These are phyloP conservation scores for Colletotrichum spinosum DNA, from an alignment of 2,329 filamentous ascomycete genomes.

Conservation along the genomic window DNA sequence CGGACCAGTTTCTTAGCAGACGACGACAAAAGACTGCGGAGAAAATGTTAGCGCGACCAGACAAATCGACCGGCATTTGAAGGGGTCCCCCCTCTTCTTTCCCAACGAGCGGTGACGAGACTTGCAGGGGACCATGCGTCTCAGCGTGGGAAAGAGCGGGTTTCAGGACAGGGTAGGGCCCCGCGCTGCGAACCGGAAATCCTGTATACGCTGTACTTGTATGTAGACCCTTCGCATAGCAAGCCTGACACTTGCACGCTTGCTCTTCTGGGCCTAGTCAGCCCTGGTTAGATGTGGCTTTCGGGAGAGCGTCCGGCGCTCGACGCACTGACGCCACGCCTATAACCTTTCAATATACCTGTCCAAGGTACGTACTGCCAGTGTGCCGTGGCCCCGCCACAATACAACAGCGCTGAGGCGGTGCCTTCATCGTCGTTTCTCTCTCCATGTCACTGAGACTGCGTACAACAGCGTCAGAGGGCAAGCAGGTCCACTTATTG, in stretches of 20 bases:
- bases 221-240: background rate
- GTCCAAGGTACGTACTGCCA: background rate
- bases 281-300: background rate
- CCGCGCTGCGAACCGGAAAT: conserved; percentile 5
- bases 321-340: background rate
- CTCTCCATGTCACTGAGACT: no score
- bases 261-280: background rate
- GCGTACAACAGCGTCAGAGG: no score
- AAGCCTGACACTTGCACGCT: background rate
- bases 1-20: conserved; percentile 3
- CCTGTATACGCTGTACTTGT: background rate
- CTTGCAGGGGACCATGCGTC: conserved; percentile 36
- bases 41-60: conserved; percentile 22
- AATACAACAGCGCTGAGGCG: conserved; percentile 27
- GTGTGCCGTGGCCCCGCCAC: conserved; percentile 10
- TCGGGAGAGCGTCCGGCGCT: conserved; percentile 11
- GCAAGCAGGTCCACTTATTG: no score
- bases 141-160: conserved; percentile 38
- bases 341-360: no score
- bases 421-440: background rate
- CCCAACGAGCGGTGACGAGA: conserved; percentile 30
- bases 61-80: conserved; percentile 12
- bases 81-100: background rate
- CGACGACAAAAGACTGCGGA: conserved; percentile 4
- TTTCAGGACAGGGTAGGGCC: conserved; percentile 37